Evolutionary conservation across 2,329 filamentous ascomycete species (phyloP), one percentile per base, ranked within the genome.

Genomic region (Trematosphaeria pertusa): DNA sequence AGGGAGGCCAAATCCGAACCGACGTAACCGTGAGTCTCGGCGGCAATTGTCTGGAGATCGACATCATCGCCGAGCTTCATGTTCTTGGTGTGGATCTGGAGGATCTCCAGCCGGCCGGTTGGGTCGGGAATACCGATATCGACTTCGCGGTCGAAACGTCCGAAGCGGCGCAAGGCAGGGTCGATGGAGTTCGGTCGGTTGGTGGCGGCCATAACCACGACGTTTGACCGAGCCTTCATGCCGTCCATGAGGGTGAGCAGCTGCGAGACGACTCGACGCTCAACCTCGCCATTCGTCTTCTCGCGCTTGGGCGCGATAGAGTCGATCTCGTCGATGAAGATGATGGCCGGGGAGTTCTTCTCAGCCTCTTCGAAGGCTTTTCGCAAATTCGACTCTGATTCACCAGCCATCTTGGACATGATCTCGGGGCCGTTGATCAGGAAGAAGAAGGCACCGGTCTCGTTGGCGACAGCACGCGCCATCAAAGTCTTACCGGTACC

Each of bases 331-430:
- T 99, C 94, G 61, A 99, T 97, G 81, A 97, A 99, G 78, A 99
- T 97, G 73, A 99, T 97, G 47, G 94, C 92, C 11, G 94, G 94
- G 0, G 93, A 96, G 80, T 97, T 97, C 87, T 97, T 97, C 81
- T 97, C 93, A 33, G 94, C 94, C 80, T 97, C 94, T 75, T 97
- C 94, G 67, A 99, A 99, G n/a, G 94, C 94, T 79, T 97, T 97
- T 67, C 94, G 88, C 61, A 99, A 78, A 75, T 97, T 97, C 50
- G 93, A 97, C 76, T 97, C 94, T 49, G 94, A 97, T 77, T 99
- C 94, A 84, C 94, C 94, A 50, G 94, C 94, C 94, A 97, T 97
- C 85, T 97, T 97, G 49, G 93, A 97, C 94, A 99, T 97, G 80
- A 99, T 97, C 75, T 97, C 94, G 41, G 94, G 94, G 58, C 94